Evolutionary conservation across 1,139 yeast species (phyloP).

Genomic region (Geotrichum klebahnii): DNA sequence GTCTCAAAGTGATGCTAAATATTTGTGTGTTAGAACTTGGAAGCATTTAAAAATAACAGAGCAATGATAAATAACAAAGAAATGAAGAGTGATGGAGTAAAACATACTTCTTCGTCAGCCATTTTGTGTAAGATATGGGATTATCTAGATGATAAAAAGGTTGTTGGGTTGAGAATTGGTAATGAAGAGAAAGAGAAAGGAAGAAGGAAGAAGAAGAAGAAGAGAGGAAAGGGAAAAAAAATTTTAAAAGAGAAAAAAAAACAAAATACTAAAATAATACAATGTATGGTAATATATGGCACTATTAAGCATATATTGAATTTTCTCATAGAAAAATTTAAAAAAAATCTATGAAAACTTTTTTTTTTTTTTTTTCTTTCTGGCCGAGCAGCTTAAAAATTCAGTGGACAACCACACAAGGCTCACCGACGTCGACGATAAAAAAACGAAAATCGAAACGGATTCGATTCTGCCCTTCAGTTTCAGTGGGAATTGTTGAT

Average conservation of each 20-base stretch:
- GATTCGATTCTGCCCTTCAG: too few species aligned
- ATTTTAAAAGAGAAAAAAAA: slow-evolving; percentile 1
- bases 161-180: not conserved
- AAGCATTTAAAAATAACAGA: not conserved
- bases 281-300: too few species aligned
- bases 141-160: not conserved
- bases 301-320: too few species aligned
- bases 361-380: too few species aligned
- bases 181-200: not conserved
- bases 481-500: too few species aligned
- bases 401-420: too few species aligned
- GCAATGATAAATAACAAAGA: not conserved
- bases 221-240: slow-evolving; percentile 13
- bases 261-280: not conserved
- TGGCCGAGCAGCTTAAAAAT: too few species aligned
- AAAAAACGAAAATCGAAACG: too few species aligned
- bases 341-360: too few species aligned
- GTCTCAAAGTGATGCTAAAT: slow-evolving; percentile 91
- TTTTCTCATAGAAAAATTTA: too few species aligned
- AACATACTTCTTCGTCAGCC: slow-evolving; percentile 24
- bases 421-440: too few species aligned
- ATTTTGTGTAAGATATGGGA: slow-evolving; percentile 15
- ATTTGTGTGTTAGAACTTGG: not conserved
- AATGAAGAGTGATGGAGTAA: not conserved
- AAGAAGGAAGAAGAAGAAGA: slow-evolving; percentile 17